These are phyloP conservation scores for Piper longum DNA, from an alignment of 164 flowering plant species.

Conservation along the genomic window DNA sequence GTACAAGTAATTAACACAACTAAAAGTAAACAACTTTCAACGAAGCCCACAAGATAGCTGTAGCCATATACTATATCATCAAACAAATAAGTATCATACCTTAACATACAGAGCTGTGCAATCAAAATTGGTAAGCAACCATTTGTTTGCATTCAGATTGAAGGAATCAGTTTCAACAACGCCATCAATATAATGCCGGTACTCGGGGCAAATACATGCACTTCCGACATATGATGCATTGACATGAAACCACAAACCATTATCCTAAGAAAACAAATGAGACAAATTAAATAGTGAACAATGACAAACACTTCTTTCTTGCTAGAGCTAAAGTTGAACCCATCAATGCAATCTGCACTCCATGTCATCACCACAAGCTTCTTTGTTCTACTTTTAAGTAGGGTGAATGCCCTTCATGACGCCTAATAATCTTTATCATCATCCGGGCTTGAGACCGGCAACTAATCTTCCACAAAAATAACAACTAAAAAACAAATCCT, in stretches of 20 bases:
- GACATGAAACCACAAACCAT: slow-evolving; percentile 77
- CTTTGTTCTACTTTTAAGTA: no score
- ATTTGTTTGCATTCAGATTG: slow-evolving; percentile 92
- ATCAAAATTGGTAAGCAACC: slow-evolving; percentile 90
- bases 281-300: background rate
- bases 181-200: slow-evolving; percentile 67
- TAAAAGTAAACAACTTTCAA: no score
- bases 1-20: background rate
- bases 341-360: no score
- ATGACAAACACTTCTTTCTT: background rate
- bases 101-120: slow-evolving; percentile 87
- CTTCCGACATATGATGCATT: slow-evolving; percentile 99
- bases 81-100: slow-evolving; percentile 22
- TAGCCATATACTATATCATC: background rate
- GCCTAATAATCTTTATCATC: no score
- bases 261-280: slow-evolving; percentile 25
- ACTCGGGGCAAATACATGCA: slow-evolving; percentile 92
- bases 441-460: no score
- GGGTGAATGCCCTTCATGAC: no score
- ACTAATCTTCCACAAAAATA: no score
- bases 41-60: no score
- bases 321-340: background rate
- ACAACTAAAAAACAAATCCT: no score
- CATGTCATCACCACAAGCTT: no score
- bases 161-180: slow-evolving; percentile 86